These are phyloP conservation scores for Trichoderma koningiopsis DNA, from an alignment of 2,329 filamentous ascomycete genomes.

Conservation along the genomic window DNA sequence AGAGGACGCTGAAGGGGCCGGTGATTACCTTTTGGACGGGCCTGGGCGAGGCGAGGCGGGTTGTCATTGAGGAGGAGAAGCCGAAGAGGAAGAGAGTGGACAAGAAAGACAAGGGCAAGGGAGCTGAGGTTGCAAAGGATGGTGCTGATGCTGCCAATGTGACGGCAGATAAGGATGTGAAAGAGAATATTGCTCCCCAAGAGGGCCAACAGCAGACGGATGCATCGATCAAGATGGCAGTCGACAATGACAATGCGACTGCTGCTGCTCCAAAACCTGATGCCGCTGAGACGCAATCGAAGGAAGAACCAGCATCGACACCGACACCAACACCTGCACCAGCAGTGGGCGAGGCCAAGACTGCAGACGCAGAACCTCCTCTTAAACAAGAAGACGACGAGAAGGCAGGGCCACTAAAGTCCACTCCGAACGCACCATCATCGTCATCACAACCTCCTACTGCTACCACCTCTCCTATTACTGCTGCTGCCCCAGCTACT, in stretches of 20 bases:
- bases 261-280: slow-evolving; percentile 24
- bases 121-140: slow-evolving; percentile 29
- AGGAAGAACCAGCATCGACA: background rate
- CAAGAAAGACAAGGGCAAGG: slow-evolving; percentile 38
- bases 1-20: slow-evolving; percentile 82
- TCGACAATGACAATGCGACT: background rate
- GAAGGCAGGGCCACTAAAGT: background rate
- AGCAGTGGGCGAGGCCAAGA: slow-evolving; percentile 24
- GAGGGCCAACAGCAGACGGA: slow-evolving; percentile 5
- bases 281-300: background rate
- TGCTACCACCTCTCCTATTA: background rate
- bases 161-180: slow-evolving; percentile 6
- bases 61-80: slow-evolving; percentile 64
- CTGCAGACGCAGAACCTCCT: slow-evolving; percentile 23
- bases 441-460: background rate
- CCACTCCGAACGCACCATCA: background rate
- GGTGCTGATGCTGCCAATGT: slow-evolving; percentile 19
- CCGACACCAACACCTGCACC: slow-evolving; percentile 3
- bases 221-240: background rate
- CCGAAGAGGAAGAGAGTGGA: slow-evolving; percentile 57
- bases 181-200: background rate
- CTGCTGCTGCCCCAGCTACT: background rate
- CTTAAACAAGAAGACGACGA: slow-evolving; percentile 11
- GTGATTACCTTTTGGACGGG: slow-evolving; percentile 94
- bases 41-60: slow-evolving; percentile 72